Percentiles rank a stretch among this genome's conserved stretches.
Conservation (phyloP, 768 basidiomycete genomes). For the Russula foetens region DNA sequence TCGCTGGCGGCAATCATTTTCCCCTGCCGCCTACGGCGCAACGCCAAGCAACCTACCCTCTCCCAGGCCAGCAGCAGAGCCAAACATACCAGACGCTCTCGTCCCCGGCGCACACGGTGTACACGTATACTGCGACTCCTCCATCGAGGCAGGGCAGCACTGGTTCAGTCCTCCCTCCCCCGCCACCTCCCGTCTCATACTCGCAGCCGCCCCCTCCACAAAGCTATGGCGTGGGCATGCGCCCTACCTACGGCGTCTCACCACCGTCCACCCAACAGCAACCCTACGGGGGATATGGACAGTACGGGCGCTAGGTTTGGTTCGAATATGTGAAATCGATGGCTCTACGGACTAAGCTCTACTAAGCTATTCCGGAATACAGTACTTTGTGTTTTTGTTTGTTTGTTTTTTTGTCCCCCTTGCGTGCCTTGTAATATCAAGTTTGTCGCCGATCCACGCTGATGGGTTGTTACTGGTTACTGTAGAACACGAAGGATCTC, state of each 20-base stretch:
- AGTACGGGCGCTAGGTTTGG: conserved; percentile 27
- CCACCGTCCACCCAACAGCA: conserved; percentile 26
- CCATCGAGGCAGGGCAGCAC: conserved; percentile 16
- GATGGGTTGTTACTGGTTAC: background rate
- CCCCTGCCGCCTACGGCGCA: conserved; percentile 23
- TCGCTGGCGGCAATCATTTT: conserved; percentile 1
- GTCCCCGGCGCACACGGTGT: conserved; percentile 19
- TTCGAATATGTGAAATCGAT: conserved; percentile 3
- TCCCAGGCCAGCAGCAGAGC: conserved; percentile 10
- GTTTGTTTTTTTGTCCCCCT: background rate
- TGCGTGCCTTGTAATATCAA: background rate
- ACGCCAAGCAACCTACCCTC: conserved; percentile 22
- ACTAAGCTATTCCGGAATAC: background rate
- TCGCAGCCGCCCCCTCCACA: conserved; percentile 22
- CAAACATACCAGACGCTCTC: conserved; percentile 16
- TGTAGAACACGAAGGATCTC: background rate
- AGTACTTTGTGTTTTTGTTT: background rate
- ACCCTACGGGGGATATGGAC: conserved; percentile 25
- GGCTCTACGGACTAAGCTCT: background rate
- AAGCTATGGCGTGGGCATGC: conserved; percentile 4
- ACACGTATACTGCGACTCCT: background rate
- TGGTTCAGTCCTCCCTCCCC: conserved; percentile 24
- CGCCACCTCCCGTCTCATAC: conserved; percentile 25
- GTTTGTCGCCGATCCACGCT: background rate
- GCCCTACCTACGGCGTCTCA: conserved; percentile 9